phyloP scores from a whole-genome alignment of 768 basidiomycete species.

The Kwoniella sp. region DNA sequence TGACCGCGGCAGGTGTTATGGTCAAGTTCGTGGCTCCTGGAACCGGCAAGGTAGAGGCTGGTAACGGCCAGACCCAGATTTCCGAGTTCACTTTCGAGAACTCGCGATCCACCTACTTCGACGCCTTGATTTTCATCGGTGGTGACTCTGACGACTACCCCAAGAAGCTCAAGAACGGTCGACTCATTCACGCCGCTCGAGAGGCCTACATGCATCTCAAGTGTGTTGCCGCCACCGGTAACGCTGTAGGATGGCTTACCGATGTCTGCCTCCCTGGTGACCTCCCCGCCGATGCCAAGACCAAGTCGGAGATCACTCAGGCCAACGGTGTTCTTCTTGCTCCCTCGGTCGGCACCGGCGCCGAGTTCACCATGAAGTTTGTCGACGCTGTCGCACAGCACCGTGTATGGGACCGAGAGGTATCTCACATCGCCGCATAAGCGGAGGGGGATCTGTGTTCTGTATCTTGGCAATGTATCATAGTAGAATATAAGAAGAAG shows the following conservation, averaged over 20 bases:
- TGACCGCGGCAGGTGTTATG: constrained; percentile 58
- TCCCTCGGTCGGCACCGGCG: constrained; percentile 38
- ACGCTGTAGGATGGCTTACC: constrained; percentile 50
- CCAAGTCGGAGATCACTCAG: constrained; percentile 28
- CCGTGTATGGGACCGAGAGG: constrained; percentile 51
- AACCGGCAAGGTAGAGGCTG: constrained; percentile 58
- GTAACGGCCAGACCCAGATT: constrained; percentile 49
- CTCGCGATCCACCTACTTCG: constrained; percentile 77
- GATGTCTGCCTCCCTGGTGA: constrained; percentile 52
- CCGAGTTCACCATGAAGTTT: constrained; percentile 47
- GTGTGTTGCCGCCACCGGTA: constrained; percentile 69
- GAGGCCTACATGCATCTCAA: constrained; percentile 86
- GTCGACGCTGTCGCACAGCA: constrained; percentile 51
- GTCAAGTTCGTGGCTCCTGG: constrained; percentile 55
- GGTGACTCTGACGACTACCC: constrained; percentile 57
- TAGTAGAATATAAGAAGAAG: too few species aligned
- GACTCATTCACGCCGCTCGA: constrained; percentile 73
- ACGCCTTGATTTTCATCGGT: constrained; percentile 73
- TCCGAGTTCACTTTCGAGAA: constrained; percentile 58
- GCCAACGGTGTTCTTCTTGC: constrained; percentile 52
- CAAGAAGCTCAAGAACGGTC: constrained; percentile 63
- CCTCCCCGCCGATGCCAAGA: constrained; percentile 33
- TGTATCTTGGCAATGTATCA: too few species aligned
- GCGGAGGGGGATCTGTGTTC: too few species aligned
- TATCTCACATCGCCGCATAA: constrained; percentile 46